Evolutionary conservation across 192 early-diverging fungal species (phyloP), one percentile per base, ranked within the genome.

Genomic region (Mortierella alpina): DNA sequence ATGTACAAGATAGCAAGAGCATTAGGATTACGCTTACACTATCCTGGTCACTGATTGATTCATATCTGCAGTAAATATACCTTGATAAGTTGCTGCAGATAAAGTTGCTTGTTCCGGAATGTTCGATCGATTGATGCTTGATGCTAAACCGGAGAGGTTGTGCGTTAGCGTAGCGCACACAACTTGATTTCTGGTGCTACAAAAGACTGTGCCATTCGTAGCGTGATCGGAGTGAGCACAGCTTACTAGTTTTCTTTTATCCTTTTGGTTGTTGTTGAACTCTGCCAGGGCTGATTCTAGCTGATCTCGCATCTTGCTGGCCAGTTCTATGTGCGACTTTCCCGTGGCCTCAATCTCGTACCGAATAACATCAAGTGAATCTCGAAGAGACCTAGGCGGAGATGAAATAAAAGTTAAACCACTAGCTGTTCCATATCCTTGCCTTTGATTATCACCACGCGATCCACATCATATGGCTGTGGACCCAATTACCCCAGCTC

Each of bases 201-300:
- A 44, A 46, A 49, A 56, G 49, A 42, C 15, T 20, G 39, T 5
- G 4, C 17, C 13, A 18, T 39, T 22, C 51, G n/a, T 12, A 48
- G 10, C 23, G 5, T 40, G 10, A 15, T 6, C 10, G 47, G 17
- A 49, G 15, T 45, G 45, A 61, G n/a, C 31, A 65, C 15, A 41
- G 47, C 66, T 52, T 79, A 89, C 88, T 59, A 84, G 51, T 51
- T 91, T 88, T 18, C 91, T 83, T 59, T 88, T 90, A 22, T 87
- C 86, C 48, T 90, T 88, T 84, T 95, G 93, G 54, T 84, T 85
- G 10, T 86, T 51, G 11, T 93, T 90, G 70, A 95, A 95, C 39
- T 88, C 74, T 14, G 80, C 69, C 40, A 92, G 59, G 10, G 89
- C 86, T 20, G 85, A 66, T 56, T 92, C 92, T 1, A 95, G 69